phyloP scores from a whole-genome alignment of 345 rosid genomes.

The Atalantia buxifolia region DNA sequence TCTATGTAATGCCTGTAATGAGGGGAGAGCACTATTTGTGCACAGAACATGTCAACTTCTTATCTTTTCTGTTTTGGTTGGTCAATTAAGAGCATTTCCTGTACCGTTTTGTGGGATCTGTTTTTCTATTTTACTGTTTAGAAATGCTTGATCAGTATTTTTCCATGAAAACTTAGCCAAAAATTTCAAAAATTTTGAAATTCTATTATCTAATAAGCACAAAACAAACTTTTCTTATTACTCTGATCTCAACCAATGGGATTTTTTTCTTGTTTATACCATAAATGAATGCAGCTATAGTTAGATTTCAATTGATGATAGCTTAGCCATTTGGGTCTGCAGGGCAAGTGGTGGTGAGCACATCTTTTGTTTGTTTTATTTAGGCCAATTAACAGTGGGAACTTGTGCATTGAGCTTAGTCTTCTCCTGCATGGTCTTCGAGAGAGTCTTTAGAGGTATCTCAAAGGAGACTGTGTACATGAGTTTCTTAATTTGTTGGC shows the following conservation, averaged over 20 bases:
- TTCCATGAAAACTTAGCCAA: neutral
- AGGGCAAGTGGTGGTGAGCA: neutral
- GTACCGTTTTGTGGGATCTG: neutral
- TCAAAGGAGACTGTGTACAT: neutral
- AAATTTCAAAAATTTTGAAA: neutral
- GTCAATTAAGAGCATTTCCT: neutral
- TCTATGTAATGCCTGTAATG: neutral
- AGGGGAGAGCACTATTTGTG: neutral
- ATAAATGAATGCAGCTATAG: neutral
- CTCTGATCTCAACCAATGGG: neutral
- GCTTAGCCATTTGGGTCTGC: neutral
- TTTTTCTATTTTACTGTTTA: neutral
- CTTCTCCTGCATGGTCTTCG: neutral
- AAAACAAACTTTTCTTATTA: neutral
- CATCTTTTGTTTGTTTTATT: neutral
- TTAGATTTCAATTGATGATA: neutral
- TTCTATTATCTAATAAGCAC: neutral
- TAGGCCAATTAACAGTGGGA: neutral
- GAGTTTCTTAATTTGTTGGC: neutral
- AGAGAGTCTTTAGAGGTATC: neutral
- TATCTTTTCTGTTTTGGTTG: neutral
- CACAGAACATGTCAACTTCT: neutral
- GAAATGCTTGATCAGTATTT: neutral
- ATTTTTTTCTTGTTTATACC: neutral
- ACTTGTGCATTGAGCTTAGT: neutral